These are phyloP conservation scores for Monosporascus sp. DNA, from an alignment of 2,329 filamentous ascomycete genomes.

Conservation along the genomic window DNA sequence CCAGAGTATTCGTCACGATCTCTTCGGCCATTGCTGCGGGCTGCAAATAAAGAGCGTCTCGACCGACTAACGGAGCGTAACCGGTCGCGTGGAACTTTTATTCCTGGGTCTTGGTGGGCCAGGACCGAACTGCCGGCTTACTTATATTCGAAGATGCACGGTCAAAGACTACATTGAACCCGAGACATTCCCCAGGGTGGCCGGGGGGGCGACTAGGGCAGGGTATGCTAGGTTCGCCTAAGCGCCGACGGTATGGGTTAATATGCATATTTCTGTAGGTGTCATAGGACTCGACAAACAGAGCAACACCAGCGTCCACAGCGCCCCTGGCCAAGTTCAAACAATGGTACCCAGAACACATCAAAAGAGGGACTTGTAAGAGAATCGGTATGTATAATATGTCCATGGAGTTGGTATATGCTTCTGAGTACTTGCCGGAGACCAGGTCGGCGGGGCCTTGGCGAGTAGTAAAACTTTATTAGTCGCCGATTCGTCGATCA, in stretches of 20 bases:
- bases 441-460: no score
- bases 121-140: not conserved
- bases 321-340: not conserved
- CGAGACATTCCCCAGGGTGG: not conserved
- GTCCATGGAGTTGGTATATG: no score
- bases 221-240: not conserved
- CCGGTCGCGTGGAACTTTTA: not conserved
- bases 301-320: not conserved
- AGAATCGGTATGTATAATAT: no score
- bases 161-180: not conserved
- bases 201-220: not conserved
- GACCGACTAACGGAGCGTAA: not conserved
- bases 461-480: no score
- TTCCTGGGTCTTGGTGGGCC: no score
- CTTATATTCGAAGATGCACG: not conserved
- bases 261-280: not conserved
- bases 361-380: not conserved
- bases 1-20: constrained; percentile 3
- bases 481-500: no score
- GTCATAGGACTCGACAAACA: not conserved
- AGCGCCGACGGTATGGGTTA: not conserved
- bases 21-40: not conserved
- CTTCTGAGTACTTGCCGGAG: no score
- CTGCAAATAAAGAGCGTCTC: not conserved
- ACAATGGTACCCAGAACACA: not conserved